These are phyloP conservation scores for Sporisorium exsertum DNA, from an alignment of 1,284 basidiomycete genomes.

Conservation along the genomic window DNA sequence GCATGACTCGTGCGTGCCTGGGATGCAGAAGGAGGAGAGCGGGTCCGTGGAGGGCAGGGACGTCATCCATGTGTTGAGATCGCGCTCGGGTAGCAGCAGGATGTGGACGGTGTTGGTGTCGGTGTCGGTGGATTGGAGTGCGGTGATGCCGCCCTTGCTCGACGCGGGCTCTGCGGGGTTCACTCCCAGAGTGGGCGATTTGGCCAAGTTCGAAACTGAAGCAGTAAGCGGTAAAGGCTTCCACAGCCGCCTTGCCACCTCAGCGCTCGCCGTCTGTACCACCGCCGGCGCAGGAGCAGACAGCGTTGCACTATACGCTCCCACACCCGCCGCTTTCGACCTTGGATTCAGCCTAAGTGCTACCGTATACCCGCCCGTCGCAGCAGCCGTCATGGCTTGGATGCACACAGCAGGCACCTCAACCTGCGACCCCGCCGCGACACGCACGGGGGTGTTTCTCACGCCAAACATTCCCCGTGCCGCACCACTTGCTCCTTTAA, in stretches of 20 bases:
- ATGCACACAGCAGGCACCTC: conserved; percentile 23
- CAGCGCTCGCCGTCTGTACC: not conserved
- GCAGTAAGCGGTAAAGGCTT: conserved; percentile 17
- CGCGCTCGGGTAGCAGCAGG: conserved; percentile 31
- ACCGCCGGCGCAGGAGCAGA: conserved; percentile 14
- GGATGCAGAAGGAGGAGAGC: conserved; percentile 47
- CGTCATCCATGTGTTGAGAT: conserved; percentile 36
- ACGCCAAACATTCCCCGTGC: conserved; percentile 19
- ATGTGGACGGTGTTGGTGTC: conserved; percentile 37
- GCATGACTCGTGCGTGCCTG: conserved; percentile 59
- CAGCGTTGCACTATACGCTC: conserved; percentile 8
- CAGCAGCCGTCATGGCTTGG: conserved; percentile 30
- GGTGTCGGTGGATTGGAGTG: conserved; percentile 9
- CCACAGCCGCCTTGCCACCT: conserved; percentile 11
- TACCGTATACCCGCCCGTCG: conserved; percentile 25
- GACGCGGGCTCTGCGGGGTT: not conserved
- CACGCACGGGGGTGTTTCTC: conserved; percentile 23
- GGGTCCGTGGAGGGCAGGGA: conserved; percentile 27
- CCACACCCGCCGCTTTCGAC: not conserved
- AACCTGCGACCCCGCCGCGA: not conserved
- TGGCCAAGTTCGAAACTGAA: not conserved
- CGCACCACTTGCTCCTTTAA: not conserved
- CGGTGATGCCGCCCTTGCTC: not conserved
- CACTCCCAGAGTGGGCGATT: conserved; percentile 5
- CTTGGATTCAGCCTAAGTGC: conserved; percentile 22